Evolutionary conservation across 345 rosid genomes (phyloP), one percentile per base, ranked within the genome.

Genomic region (Limnanthes douglasii): DNA sequence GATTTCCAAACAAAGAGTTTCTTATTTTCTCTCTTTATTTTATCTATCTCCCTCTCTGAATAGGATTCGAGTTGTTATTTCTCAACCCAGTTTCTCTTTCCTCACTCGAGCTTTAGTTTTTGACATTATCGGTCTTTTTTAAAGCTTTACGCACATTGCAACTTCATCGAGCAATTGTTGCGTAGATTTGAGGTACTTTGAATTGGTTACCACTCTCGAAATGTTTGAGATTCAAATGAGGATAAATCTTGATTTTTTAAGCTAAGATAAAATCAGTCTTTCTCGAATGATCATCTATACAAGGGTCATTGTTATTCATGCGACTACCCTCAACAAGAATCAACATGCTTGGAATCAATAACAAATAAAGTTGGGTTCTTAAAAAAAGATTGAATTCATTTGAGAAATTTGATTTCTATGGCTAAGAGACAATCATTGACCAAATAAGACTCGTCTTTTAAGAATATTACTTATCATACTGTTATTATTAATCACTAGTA

Each of bases 151-250:
- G 58, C 33, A 84, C 94, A 58, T 78, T 90, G 78, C 93, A 60
- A 83, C 94, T 67, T 92, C 99, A 48, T 85, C 96, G 3, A 92
- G 74, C 42, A 92, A 62, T 53, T 85, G 75, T 37, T 81, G 96
- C 24, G 88, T 88, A 14, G 88, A 92, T 49, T 75, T 73, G 45
- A 77, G 84, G 55, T 80, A 90, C 53, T 70, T 80, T 38, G 96
- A 84, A 60, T 69, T 66, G 1, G 84, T 78, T 38, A 80, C 41
- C 26, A 61, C 48, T 60, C 90, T 77, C 33, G 77, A 71, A 32
- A 62, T 17, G 23, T 68, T 57, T 0, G 77, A 45, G 66, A 74
- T 55, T 13, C 84, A 20, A 66, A 70, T 5, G 67, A 51, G 38
- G 75, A 66, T 21, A 65, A 58, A 48, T 70, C 78, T 19, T 58